These are phyloP conservation scores for Ligustrum vulgare DNA, from an alignment of 257 asterid genomes.

Conservation along the genomic window DNA sequence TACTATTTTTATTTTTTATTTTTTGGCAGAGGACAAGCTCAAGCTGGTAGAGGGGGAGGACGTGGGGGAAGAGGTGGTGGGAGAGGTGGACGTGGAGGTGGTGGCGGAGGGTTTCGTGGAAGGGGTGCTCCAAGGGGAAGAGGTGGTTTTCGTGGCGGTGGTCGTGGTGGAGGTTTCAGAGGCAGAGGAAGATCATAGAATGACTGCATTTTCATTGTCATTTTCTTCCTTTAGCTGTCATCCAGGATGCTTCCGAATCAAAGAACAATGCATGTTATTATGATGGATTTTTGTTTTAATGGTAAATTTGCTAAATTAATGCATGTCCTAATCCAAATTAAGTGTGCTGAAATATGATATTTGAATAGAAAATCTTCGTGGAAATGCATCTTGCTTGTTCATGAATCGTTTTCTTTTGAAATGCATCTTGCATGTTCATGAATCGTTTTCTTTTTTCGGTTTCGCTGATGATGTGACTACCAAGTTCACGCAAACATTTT, in stretches of 20 bases:
- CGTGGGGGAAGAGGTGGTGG: slow-evolving; percentile 59
- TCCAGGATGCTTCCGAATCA: slow-evolving; percentile 5
- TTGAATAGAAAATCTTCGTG: not conserved
- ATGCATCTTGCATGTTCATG: too few relatives aligned
- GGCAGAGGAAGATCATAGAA: slow-evolving; percentile 70
- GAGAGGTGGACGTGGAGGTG: slow-evolving; percentile 50
- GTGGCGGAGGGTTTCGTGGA: slow-evolving; percentile 67
- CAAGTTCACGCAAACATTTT: too few relatives aligned
- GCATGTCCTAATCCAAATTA: not conserved
- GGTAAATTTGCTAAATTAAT: not conserved
- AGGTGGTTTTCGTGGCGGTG: slow-evolving; percentile 64
- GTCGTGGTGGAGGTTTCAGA: slow-evolving; percentile 75
- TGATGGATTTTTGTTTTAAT: not conserved
- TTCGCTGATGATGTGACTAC: too few relatives aligned
- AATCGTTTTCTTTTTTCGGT: too few relatives aligned
- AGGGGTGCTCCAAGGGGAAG: slow-evolving; percentile 70
- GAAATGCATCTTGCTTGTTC: too few relatives aligned
- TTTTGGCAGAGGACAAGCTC: slow-evolving; percentile 51
- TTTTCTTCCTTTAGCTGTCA: slow-evolving; percentile 14
- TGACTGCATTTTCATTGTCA: slow-evolving; percentile 13
- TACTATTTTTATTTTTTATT: not conserved
- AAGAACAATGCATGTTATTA: not conserved
- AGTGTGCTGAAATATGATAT: not conserved
- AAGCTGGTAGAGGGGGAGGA: slow-evolving; percentile 54
- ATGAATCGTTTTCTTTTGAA: too few relatives aligned